These are phyloP conservation scores for Athelia sp. DNA, from an alignment of 1,284 basidiomycete species.

Conservation along the genomic window DNA sequence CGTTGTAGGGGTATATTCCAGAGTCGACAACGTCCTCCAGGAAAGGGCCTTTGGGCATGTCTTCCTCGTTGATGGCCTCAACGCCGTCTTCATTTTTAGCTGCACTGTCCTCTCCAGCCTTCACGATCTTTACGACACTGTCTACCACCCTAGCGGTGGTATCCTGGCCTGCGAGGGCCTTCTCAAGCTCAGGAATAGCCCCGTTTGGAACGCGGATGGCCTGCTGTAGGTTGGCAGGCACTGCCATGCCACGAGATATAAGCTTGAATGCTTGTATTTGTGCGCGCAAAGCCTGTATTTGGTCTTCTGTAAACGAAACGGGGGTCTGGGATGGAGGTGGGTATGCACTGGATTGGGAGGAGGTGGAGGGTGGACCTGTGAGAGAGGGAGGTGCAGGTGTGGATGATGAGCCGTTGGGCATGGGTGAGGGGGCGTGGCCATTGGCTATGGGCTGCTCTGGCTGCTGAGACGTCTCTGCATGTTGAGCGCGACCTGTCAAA, in stretches of 20 bases:
- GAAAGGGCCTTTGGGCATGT: conserved; percentile 63
- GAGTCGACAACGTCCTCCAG: conserved; percentile 81
- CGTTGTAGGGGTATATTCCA: conserved; percentile 92
- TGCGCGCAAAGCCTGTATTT: conserved; percentile 79
- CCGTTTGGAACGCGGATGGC: conserved; percentile 66
- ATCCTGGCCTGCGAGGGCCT: conserved; percentile 54
- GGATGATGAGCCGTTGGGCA: conserved; percentile 24
- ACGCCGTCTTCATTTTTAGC: conserved; percentile 43
- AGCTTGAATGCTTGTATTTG: conserved; percentile 92
- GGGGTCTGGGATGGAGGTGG: conserved; percentile 46
- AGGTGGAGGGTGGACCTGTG: not conserved
- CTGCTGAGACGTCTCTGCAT: conserved; percentile 14
- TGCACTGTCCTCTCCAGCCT: conserved; percentile 41
- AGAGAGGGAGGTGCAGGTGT: conserved; percentile 2
- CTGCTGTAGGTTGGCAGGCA: conserved; percentile 78
- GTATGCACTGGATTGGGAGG: conserved; percentile 15
- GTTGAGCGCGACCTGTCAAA: conserved; percentile 3
- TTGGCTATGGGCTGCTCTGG: conserved; percentile 19
- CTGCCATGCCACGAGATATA: conserved; percentile 72
- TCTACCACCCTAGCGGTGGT: conserved; percentile 64
- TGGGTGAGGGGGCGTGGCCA: conserved; percentile 15
- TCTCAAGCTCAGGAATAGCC: conserved; percentile 59
- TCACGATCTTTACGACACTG: conserved; percentile 74
- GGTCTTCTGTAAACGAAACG: conserved; percentile 79
- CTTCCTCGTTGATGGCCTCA: conserved; percentile 35